These are phyloP conservation scores for Mollisia scopiformis DNA, from an alignment of 2,329 filamentous ascomycete genomes.

Conservation along the genomic window DNA sequence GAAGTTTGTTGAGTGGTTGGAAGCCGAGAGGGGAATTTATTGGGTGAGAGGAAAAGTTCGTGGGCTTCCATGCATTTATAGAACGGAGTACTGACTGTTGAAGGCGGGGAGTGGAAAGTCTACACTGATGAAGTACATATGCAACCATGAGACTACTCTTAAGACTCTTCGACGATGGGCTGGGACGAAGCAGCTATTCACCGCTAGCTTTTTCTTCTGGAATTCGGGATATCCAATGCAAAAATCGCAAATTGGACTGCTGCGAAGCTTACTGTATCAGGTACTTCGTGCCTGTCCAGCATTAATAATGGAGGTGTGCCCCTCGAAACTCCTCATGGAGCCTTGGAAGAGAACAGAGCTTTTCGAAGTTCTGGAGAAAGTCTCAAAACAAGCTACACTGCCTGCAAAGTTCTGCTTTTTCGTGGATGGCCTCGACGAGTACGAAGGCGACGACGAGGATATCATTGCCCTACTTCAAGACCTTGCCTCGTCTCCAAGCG, in stretches of 20 bases:
- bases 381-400: background rate
- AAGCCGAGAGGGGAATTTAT: background rate
- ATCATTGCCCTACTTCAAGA: slow-evolving; percentile 5
- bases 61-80: background rate
- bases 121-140: slow-evolving; percentile 46
- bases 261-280: slow-evolving; percentile 8
- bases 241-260: slow-evolving; percentile 7
- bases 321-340: background rate
- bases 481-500: slow-evolving; percentile 2
- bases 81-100: background rate
- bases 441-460: slow-evolving; percentile 17
- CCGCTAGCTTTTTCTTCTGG: slow-evolving; percentile 50
- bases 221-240: slow-evolving; percentile 38
- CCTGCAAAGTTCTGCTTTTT: background rate
- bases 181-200: slow-evolving; percentile 15
- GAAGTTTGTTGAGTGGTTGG: slow-evolving; percentile 13
- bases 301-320: background rate
- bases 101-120: slow-evolving; percentile 51
- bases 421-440: no score
- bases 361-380: background rate
- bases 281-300: background rate
- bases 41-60: slow-evolving; percentile 13
- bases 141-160: slow-evolving; percentile 25
- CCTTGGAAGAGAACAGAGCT: background rate
- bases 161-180: slow-evolving; percentile 34